These are phyloP conservation scores for Fonsecaea nubica DNA, from an alignment of 2,329 filamentous ascomycete genomes.

Conservation along the genomic window DNA sequence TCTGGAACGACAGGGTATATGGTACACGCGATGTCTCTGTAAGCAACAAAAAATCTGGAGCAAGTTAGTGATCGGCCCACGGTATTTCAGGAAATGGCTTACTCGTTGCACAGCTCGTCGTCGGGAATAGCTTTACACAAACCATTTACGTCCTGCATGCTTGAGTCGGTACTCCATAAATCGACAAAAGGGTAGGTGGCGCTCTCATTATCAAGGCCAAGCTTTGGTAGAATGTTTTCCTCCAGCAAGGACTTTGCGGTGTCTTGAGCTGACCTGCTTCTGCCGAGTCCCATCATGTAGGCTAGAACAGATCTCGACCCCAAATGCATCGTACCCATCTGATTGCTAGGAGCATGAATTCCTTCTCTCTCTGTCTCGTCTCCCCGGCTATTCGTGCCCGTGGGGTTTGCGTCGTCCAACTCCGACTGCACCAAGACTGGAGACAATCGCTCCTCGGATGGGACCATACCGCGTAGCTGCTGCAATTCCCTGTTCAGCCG, in stretches of 20 bases:
- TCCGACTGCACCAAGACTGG: conserved; percentile 20
- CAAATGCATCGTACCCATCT: conserved; percentile 66
- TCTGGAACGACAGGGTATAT: conserved; percentile 68
- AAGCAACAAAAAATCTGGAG: conserved; percentile 61
- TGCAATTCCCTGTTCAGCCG: conserved; percentile 37
- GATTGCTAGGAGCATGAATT: conserved; percentile 65
- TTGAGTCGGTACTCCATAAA: conserved; percentile 68
- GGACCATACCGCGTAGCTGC: conserved; percentile 24
- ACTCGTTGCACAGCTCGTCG: conserved; percentile 64
- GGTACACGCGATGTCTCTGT: conserved; percentile 64
- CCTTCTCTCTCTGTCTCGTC: conserved; percentile 56
- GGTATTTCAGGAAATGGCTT: conserved; percentile 35
- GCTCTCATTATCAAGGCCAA: conserved; percentile 69
- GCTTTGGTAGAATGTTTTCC: conserved; percentile 66
- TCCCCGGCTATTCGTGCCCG: conserved; percentile 30
- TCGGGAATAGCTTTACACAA: conserved; percentile 65
- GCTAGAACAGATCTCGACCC: conserved; percentile 68
- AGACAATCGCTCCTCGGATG: conserved; percentile 18
- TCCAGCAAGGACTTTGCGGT: conserved; percentile 62
- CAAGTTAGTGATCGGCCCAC: background rate
- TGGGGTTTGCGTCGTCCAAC: conserved; percentile 21
- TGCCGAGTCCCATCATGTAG: conserved; percentile 62
- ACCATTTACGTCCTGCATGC: conserved; percentile 62
- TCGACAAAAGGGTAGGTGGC: conserved; percentile 71
- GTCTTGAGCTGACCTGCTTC: conserved; percentile 55